Evolutionary conservation across 2,329 filamentous ascomycete species (phyloP), one percentile per base, ranked within the genome.

Genomic region (Colletotrichum sp.): DNA sequence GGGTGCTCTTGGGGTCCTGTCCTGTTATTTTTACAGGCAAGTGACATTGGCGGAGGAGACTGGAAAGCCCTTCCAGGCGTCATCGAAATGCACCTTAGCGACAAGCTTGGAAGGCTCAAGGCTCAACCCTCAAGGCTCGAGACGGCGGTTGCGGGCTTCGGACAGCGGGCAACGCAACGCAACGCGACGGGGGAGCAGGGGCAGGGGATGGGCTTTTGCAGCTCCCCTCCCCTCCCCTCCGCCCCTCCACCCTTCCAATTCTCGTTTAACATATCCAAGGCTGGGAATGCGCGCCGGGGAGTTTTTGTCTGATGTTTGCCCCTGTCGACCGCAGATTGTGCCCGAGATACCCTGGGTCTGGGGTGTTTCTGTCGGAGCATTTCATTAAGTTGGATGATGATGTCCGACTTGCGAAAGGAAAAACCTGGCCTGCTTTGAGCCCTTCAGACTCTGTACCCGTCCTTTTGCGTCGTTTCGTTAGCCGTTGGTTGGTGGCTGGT

Each of bases 311-410:
- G 64, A 76, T 74, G 73, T 73, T 68, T 68, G 48, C 63, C 72
- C 70, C 65, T 30, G 64, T 66, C 64, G 24, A 6, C 34, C 32
- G 70, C 32, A 69, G 57, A 76, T 74, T 76, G 74, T 30, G 74
- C 24, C 69, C 70, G 70, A 69, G 74, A 74, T 69, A 48, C 12
- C 63, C 69, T 43, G 69, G 73, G 69, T 75, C 73, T 73, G 34
- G 70, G 70, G 74, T 69, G 70, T 74, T 76, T 76, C 65, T 59
- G 12, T 76, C 70, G 74, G 74, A 74, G 74, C 59, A 39, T 76
- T 76, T 76, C 70, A 76, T 76, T 52, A 69, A 76, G 39, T 75
- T 64, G 73, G 48, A 75, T 75, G 64, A 68, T 48, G 73, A 75
- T 73, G 64, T 36, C 65, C 74, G 65, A 74, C 32, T 24, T 28